A percentile compares a stretch with the other conserved stretches of the same genome.
phyloP scores from a whole-genome alignment of 2,329 filamentous ascomycete species.

The Aureobasidium namibiae region DNA sequence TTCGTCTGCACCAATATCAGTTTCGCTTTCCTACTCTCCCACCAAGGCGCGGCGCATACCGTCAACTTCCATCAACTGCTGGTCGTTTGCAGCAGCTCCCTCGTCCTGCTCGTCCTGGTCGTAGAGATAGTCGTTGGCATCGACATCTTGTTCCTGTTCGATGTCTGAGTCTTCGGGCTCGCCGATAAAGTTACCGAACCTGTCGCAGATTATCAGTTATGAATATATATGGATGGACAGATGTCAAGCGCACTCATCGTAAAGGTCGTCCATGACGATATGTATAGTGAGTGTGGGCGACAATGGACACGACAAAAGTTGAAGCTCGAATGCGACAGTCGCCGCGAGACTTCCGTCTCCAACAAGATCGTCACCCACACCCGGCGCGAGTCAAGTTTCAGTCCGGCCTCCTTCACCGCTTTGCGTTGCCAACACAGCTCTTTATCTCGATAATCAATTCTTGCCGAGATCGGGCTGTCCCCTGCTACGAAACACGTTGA shows the following conservation, averaged over 20 bases:
- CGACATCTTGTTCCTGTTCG: conserved; percentile 65
- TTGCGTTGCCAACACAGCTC: not conserved
- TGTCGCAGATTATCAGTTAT: conserved; percentile 28
- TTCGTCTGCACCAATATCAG: conserved; percentile 46
- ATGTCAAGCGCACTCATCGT: conserved; percentile 65
- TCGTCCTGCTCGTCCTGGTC: conserved; percentile 61
- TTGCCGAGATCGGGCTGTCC: not conserved
- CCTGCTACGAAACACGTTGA: not conserved
- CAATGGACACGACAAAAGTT: conserved; percentile 11
- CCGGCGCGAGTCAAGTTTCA: not conserved
- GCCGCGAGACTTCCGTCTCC: not conserved
- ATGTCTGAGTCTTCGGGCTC: conserved; percentile 84
- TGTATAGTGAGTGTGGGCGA: conserved; percentile 12
- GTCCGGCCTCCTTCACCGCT: not conserved
- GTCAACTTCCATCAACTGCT: conserved; percentile 92
- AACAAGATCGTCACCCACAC: not conserved
- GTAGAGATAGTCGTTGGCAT: conserved; percentile 71
- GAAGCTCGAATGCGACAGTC: conserved; percentile 10
- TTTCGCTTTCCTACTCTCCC: not conserved
- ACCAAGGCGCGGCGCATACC: conserved; percentile 43
- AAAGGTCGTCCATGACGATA: conserved; percentile 78
- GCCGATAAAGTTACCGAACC: conserved; percentile 97
- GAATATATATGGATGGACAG: conserved; percentile 12
- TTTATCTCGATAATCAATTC: not conserved
- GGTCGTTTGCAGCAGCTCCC: conserved; percentile 47